Conservation (phyloP, 1,284 basidiomycete species). For the Cutaneotrichosporon sp. region DNA sequence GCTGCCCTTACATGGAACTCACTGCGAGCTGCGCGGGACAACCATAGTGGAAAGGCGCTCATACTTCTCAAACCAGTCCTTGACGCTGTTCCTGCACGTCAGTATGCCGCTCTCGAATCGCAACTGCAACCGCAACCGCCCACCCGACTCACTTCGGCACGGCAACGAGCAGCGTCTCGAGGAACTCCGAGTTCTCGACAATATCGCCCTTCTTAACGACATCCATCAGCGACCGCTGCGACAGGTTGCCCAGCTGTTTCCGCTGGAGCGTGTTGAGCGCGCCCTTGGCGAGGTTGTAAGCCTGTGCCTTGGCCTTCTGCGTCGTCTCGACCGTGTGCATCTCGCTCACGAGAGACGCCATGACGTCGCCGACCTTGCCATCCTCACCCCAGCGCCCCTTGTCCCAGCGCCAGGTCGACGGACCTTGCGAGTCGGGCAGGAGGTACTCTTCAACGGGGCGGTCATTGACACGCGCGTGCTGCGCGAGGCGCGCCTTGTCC, state of each 20-base stretch:
- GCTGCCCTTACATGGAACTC: slow-evolving; percentile 39
- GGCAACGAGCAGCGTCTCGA: slow-evolving; percentile 89
- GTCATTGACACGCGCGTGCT: slow-evolving; percentile 77
- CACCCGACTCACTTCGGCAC: slow-evolving; percentile 72
- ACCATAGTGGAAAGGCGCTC: slow-evolving; percentile 87
- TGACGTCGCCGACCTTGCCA: slow-evolving; percentile 72
- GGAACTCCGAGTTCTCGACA: slow-evolving; percentile 76
- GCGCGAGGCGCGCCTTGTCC: slow-evolving; percentile 74
- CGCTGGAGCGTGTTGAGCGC: slow-evolving; percentile 89
- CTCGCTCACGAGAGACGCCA: slow-evolving; percentile 80
- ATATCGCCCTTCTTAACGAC: slow-evolving; percentile 81
- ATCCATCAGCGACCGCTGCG: slow-evolving; percentile 80
- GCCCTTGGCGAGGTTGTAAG: slow-evolving; percentile 93
- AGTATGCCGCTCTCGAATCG: not conserved
- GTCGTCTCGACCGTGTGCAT: slow-evolving; percentile 84
- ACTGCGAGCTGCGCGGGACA: slow-evolving; percentile 91
- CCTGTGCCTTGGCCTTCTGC: slow-evolving; percentile 84
- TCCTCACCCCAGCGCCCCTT: slow-evolving; percentile 80
- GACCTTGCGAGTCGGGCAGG: slow-evolving; percentile 31
- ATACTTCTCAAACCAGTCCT: slow-evolving; percentile 87
- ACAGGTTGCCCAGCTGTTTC: slow-evolving; percentile 93
- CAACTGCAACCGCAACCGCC: not conserved
- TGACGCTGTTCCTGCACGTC: slow-evolving; percentile 67
- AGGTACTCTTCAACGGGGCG: slow-evolving; percentile 77
- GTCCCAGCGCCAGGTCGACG: slow-evolving; percentile 72